phyloP scores from a whole-genome alignment of 163 green algal genomes.

The Scenedesmus sp. region DNA sequence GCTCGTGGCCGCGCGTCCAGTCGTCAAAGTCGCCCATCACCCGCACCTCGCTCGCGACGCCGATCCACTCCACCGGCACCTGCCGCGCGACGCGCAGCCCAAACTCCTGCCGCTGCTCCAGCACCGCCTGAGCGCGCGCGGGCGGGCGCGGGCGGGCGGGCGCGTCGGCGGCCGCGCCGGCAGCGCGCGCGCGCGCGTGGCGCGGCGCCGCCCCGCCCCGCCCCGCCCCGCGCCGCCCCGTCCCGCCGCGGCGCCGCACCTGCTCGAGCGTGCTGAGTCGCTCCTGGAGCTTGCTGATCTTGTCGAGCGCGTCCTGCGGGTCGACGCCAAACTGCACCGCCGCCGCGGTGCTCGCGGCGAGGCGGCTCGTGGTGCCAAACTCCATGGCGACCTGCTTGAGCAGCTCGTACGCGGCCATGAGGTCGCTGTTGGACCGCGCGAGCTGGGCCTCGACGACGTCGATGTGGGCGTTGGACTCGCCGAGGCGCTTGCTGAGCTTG shows the following conservation, averaged over 20 bases:
- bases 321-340: slow-evolving; percentile 68
- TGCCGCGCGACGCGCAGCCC: slow-evolving; percentile 43
- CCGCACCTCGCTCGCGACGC: slow-evolving; percentile 58
- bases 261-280: slow-evolving; percentile 35
- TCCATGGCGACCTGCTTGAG: slow-evolving; percentile 65
- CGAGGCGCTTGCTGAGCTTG: slow-evolving; percentile 53
- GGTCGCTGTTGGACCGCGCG: slow-evolving; percentile 44
- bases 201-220: not conserved
- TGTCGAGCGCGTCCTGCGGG: slow-evolving; percentile 52
- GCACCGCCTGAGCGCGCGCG: slow-evolving; percentile 44
- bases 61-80: slow-evolving; percentile 63
- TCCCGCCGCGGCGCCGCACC: slow-evolving; percentile 18
- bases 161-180: not conserved
- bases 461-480: slow-evolving; percentile 48
- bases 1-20: slow-evolving; percentile 60
- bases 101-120: slow-evolving; percentile 48
- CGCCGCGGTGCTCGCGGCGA: slow-evolving; percentile 58
- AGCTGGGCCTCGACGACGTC: slow-evolving; percentile 49
- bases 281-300: slow-evolving; percentile 40
- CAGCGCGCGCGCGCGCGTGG: too few relatives aligned
- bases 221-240: too few relatives aligned
- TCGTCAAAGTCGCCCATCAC: slow-evolving; percentile 68
- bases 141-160: not conserved
- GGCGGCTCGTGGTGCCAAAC: slow-evolving; percentile 60
- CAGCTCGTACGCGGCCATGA: slow-evolving; percentile 51